Percentiles rank a stretch among this genome's conserved stretches.
These are phyloP conservation scores for Glycine tomentella DNA, from an alignment of 306 rosid species.

Conservation along the genomic window DNA sequence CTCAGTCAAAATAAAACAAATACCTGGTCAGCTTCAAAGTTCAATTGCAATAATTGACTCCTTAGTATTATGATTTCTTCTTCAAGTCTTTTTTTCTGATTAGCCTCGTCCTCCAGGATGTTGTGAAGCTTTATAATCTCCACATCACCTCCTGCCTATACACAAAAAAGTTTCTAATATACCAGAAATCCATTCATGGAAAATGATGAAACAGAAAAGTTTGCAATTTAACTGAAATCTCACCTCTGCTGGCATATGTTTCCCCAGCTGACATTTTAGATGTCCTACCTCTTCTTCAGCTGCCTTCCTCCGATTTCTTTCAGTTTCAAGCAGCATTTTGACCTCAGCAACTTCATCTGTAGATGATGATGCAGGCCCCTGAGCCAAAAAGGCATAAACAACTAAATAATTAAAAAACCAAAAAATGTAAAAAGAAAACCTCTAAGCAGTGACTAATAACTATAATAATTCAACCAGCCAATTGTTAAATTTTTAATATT, in stretches of 20 bases:
- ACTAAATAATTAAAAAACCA: background rate
- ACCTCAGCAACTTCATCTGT: conserved; percentile 66
- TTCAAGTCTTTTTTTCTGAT: conserved; percentile 80
- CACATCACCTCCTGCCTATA: conserved; percentile 74
- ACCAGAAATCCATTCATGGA: conserved; percentile 43
- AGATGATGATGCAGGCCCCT: conserved; percentile 61
- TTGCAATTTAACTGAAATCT: conserved; percentile 37
- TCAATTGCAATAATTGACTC: conserved; percentile 84
- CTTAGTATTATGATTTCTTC: conserved; percentile 84
- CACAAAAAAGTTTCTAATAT: conserved; percentile 46
- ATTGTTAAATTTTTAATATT: conserved; percentile 1
- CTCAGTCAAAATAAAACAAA: conserved; percentile 37
- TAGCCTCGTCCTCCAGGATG: conserved; percentile 77
- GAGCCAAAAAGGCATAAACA: conserved; percentile 44
- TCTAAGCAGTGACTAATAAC: background rate
- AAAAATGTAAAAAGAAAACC: background rate
- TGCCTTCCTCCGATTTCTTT: conserved; percentile 63
- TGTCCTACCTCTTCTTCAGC: conserved; percentile 80
- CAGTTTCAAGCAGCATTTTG: conserved; percentile 71
- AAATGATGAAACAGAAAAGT: conserved; percentile 23
- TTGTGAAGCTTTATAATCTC: conserved; percentile 68
- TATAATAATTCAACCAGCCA: background rate
- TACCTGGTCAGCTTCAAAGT: conserved; percentile 94
- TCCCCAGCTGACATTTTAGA: conserved; percentile 63
- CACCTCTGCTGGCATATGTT: conserved; percentile 61